Evolutionary conservation across 495 filamentous ascomycete genomes (phyloP).

Genomic region (Penicillium mononematosum): DNA sequence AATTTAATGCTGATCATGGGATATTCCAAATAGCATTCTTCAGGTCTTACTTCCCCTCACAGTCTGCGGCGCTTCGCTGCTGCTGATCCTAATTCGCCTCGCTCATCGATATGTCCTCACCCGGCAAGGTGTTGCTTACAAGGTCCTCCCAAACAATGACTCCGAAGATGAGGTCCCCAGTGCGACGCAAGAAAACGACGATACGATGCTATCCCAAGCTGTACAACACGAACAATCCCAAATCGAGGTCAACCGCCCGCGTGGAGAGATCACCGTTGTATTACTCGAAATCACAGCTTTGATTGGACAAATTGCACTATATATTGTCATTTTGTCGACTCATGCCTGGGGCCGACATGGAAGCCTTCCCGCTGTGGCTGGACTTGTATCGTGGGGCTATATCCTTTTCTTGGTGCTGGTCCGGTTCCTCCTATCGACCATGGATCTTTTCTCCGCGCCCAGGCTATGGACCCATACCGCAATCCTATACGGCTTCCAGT

Average conservation of each 20-base stretch:
- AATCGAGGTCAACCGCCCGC: slow-evolving; percentile 73
- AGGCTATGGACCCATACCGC: slow-evolving; percentile 92
- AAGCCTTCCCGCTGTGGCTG: slow-evolving; percentile 60
- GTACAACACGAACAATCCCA: slow-evolving; percentile 64
- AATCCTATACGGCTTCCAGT: slow-evolving; percentile 77
- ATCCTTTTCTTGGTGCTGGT: slow-evolving; percentile 70
- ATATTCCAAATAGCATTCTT: slow-evolving; percentile 63
- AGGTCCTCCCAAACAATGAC: slow-evolving; percentile 37
- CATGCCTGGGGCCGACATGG: slow-evolving; percentile 55
- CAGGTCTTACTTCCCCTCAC: slow-evolving; percentile 78
- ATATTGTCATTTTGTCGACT: slow-evolving; percentile 58
- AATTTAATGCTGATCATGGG: slow-evolving; percentile 18
- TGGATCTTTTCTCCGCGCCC: slow-evolving; percentile 60
- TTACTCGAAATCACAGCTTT: slow-evolving; percentile 73
- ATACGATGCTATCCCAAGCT: slow-evolving; percentile 61
- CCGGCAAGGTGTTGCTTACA: slow-evolving; percentile 35
- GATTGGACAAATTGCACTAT: slow-evolving; percentile 65
- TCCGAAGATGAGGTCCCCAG: slow-evolving; percentile 49
- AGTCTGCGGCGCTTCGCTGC: slow-evolving; percentile 65
- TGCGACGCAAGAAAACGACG: slow-evolving; percentile 58
- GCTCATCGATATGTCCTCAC: slow-evolving; percentile 52
- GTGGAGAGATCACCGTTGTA: slow-evolving; percentile 67
- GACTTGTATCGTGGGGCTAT: slow-evolving; percentile 75
- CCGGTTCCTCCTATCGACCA: slow-evolving; percentile 69
- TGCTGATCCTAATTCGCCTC: slow-evolving; percentile 57